Evolutionary conservation across 2,329 filamentous ascomycete genomes (phyloP), one percentile per base, ranked within the genome.

Genomic region (Ascocoryne sarcoides): DNA sequence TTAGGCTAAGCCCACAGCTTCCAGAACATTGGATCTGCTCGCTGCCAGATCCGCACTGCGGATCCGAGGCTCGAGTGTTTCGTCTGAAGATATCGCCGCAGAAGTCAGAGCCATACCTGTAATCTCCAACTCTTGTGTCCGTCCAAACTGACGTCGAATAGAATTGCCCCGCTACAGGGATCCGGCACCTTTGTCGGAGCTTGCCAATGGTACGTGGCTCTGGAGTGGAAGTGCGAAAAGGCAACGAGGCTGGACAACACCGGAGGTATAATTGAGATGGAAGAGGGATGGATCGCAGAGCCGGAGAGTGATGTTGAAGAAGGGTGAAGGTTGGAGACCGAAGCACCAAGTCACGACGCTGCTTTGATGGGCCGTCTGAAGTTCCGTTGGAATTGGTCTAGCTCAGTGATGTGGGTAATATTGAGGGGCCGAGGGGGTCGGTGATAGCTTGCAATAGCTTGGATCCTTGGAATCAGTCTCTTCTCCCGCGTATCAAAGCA

Each of bases 121-220:
- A 39, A 46, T 42, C 26, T 43, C 39, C 36, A 47, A 39, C 41
- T 45, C 36, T n/a, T 48, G 43, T 47, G 46, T 47, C n/a, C n/a
- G n/a, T 50, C 43, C 47, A 49, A 46, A 39, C 37, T 45, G 47
- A 47, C 39, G 45, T 47, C 42, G 46, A 43, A 26, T n/a, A n/a
- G 42, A 16, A 30, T 35, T 50, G 51, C 52, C 52, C 50, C 52
- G 49, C 52, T 52, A 49, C 50, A 48, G 50, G 46, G 49, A 45
- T 49, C 21, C 26, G 17, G 43, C 39, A 36, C 36, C 36, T 35
- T 41, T 46, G 32, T 39, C 38, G 34, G 40, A 35, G 32, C 12
- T 32, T 26, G n/a, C n/a, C n/a, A n/a, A n/a, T n/a, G n/a, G n/a
- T n/a, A n/a, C n/a, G n/a, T n/a, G n/a, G n/a, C n/a, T n/a, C n/a